A percentile compares a stretch with the other conserved stretches of the same genome.
Conservation (phyloP, 2,329 filamentous ascomycete genomes). For the Ceratocystis variospora region DNA sequence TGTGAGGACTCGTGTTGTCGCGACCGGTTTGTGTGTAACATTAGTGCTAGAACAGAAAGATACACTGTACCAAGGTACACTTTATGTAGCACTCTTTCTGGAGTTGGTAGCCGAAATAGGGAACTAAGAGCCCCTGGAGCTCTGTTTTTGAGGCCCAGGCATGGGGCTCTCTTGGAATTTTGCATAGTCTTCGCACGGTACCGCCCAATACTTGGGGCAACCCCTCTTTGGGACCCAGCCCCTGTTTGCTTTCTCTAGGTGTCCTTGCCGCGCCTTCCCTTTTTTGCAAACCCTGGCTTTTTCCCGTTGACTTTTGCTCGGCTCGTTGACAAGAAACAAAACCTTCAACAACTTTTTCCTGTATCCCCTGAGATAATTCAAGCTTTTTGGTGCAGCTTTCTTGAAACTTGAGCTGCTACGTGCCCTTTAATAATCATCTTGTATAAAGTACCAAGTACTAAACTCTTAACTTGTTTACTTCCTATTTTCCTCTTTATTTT, state of each 20-base stretch:
- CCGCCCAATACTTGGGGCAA: neutral
- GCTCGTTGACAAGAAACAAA: neutral
- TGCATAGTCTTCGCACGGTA: neutral
- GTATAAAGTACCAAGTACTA: neutral
- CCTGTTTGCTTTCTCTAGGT: neutral
- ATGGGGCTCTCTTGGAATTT: neutral
- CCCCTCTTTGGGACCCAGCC: neutral
- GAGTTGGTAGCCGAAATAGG: neutral
- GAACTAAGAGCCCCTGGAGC: neutral
- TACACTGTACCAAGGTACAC: neutral
- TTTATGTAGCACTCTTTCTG: too few relatives aligned
- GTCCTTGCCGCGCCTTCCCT: slow-evolving; percentile 8
- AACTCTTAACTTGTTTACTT: neutral
- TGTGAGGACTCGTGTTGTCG: slow-evolving; percentile 1
- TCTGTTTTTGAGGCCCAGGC: neutral
- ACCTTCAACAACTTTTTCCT: neutral
- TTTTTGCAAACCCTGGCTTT: neutral
- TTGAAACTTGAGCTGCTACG: slow-evolving; percentile 1
- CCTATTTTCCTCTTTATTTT: neutral
- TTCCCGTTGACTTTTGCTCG: neutral
- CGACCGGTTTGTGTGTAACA: slow-evolving; percentile 1
- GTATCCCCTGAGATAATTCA: neutral
- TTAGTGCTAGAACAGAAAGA: neutral
- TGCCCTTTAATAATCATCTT: neutral
- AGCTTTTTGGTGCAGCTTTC: neutral